Percentiles rank a stretch among this genome's conserved stretches.
These are phyloP conservation scores for Acacia concinna DNA, from an alignment of 331 rosid species.

Conservation along the genomic window DNA sequence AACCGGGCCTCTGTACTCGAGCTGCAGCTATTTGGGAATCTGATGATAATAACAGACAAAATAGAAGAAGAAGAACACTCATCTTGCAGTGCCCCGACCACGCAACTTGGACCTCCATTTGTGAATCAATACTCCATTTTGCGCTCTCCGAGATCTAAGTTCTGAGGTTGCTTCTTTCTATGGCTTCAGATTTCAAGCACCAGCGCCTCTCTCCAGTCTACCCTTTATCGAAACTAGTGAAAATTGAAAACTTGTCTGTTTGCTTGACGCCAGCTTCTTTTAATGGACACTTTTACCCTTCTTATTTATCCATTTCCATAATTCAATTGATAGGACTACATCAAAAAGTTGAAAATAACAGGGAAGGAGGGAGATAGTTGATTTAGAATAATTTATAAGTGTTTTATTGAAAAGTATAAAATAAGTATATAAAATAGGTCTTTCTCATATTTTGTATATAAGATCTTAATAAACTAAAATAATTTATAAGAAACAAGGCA, in stretches of 20 bases:
- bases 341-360: too few species aligned
- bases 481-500: too few species aligned
- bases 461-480: too few species aligned
- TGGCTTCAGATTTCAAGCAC: slow-evolving; percentile 28
- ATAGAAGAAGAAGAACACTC: slow-evolving; percentile 38
- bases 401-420: too few species aligned
- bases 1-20: slow-evolving; percentile 49
- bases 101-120: background rate
- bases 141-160: background rate
- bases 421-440: too few species aligned
- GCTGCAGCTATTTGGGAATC: slow-evolving; percentile 13
- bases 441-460: too few species aligned
- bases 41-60: slow-evolving; percentile 29
- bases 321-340: background rate
- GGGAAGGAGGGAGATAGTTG: too few species aligned
- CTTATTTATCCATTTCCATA: background rate
- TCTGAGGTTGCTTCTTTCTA: slow-evolving; percentile 9
- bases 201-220: background rate
- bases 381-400: too few species aligned
- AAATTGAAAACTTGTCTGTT: background rate
- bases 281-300: slow-evolving; percentile 19
- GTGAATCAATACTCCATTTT: background rate
- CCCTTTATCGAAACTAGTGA: slow-evolving; percentile 36
- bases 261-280: background rate
- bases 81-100: background rate